Base-by-base conservation (phyloP, 2,329 filamentous ascomycete genomes). In the Stachybotrys elegans region DNA sequence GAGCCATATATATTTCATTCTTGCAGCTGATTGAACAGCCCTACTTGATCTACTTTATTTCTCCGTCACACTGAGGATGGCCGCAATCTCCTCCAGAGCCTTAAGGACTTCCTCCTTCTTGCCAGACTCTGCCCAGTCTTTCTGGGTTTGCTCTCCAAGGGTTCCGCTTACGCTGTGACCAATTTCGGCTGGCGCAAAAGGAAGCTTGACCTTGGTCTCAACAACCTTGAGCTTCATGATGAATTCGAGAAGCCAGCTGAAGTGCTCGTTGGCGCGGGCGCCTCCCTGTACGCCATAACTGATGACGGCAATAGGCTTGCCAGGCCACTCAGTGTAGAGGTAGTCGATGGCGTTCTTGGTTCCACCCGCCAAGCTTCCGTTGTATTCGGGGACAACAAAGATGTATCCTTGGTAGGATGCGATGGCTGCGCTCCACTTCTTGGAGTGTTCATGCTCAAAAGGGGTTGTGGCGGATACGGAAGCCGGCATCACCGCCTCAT, bases 341-440 rank as follows among this genome's bases (percentile, higher is more conserved):
- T 79, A 83, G 56, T 83, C 80, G 44, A 84, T 69, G 6, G 79
- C 78, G 54, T 82, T 84, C 65, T 83, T 83, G 40, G 77, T 60
- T 6, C 64, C 69, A 0, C 71, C 77, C 0, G 78, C 65, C 6
- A 79, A 60, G 20, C 75, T 70, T 56, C 63, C 73, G 62, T 83
- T 82, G 55, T 82, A 83, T 57, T 78, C 70, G 2, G 72, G 68
- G n/a, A 70, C 66, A 35, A 78, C 67, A 39, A 77, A 60, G 25
- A 79, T 55, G 56, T 73, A 76, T 14, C 55, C 73, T 40, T 72
- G 67, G 57, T 72, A 65, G 21, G 58, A 57, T n/a, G 56, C 49
- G 31, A 77, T 71, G 47, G 66, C 64, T 5, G 52, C 54, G 23
- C 62, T 69, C 73, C 75, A 78, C 1, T 55, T 57, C n/a, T 59